Percentiles rank a stretch among this genome's conserved stretches.
These are phyloP conservation scores for Macrocystidia cucumis DNA, from an alignment of 1,284 basidiomycete genomes.

Conservation along the genomic window DNA sequence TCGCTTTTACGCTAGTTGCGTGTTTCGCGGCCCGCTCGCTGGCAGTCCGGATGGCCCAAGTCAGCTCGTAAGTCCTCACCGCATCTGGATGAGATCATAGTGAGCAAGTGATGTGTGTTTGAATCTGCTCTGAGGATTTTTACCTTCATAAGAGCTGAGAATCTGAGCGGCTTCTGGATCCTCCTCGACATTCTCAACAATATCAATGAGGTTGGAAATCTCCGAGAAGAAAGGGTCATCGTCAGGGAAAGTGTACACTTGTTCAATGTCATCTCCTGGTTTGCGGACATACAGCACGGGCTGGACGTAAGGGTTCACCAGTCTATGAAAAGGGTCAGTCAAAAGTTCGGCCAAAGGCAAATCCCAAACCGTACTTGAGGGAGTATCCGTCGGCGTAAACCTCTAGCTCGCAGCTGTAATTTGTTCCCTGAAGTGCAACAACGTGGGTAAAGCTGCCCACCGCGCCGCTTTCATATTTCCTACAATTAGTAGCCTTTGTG, in stretches of 20 bases:
- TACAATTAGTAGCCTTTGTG: no score
- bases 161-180: conserved; percentile 64
- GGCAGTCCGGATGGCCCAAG: conserved; percentile 81
- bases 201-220: conserved; percentile 79
- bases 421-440: conserved; percentile 81
- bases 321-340: conserved; percentile 30
- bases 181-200: conserved; percentile 74
- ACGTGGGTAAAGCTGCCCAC: conserved; percentile 87
- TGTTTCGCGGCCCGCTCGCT: conserved; percentile 43
- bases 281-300: conserved; percentile 81
- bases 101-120: background rate
- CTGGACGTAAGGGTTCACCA: conserved; percentile 83
- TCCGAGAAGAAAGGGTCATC: conserved; percentile 94
- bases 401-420: conserved; percentile 92
- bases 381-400: conserved; percentile 86
- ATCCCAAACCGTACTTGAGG: conserved; percentile 46
- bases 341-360: background rate
- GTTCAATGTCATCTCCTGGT: conserved; percentile 82
- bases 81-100: conserved; percentile 49
- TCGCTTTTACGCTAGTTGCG: conserved; percentile 17
- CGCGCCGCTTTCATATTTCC: conserved; percentile 92
- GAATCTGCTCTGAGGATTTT: conserved; percentile 15
- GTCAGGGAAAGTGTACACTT: conserved; percentile 68
- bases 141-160: conserved; percentile 70
- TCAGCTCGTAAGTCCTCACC: conserved; percentile 80